phyloP scores from a whole-genome alignment of 106 monocot species.

The Dactylorhiza incarnata region DNA sequence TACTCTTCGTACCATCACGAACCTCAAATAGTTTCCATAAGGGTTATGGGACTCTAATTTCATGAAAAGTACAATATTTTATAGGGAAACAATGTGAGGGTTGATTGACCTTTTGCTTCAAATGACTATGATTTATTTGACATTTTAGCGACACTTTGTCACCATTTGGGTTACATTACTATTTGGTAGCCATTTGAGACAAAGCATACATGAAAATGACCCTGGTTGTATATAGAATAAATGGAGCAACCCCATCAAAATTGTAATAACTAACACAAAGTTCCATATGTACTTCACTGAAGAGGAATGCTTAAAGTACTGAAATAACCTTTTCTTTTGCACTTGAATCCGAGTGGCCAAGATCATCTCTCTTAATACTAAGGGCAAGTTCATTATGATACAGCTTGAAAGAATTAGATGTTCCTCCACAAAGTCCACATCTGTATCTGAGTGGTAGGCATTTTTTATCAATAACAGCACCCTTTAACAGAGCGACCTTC shows the following conservation, averaged over 20 bases:
- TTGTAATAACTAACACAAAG: background rate
- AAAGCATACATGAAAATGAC: background rate
- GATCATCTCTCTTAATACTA: conserved; percentile 19
- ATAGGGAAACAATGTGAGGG: background rate
- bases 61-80: background rate
- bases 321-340: conserved; percentile 50
- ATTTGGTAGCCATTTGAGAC: background rate
- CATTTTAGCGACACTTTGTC: background rate
- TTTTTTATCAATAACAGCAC: conserved; percentile 20
- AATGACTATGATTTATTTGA: background rate
- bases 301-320: conserved; percentile 2
- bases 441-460: conserved; percentile 29
- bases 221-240: background rate
- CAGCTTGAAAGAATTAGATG: conserved; percentile 41
- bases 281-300: background rate
- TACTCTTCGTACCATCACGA: background rate
- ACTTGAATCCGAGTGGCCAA: conserved; percentile 23
- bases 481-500: conserved; percentile 31
- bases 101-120: background rate
- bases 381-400: conserved; percentile 33
- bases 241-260: background rate
- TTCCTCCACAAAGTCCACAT: conserved; percentile 67
- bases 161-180: background rate
- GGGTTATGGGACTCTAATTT: background rate
- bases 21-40: background rate